Evolutionary conservation across 169 alveolate genomes (phyloP).

Genomic region (Hepatocystis sp.): DNA sequence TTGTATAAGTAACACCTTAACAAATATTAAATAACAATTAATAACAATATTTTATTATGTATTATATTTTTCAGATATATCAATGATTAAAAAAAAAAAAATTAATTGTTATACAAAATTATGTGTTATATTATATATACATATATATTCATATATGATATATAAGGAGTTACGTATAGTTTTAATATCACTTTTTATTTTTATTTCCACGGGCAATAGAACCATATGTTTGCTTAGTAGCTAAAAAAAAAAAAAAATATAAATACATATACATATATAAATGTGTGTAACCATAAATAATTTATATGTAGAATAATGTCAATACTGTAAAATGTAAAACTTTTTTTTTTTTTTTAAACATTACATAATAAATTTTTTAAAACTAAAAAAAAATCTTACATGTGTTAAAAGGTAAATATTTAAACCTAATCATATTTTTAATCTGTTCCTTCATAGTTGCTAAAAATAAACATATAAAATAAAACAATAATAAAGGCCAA

Average conservation of each 20-base stretch:
- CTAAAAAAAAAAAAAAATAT: slow-evolving; percentile 11
- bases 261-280: neutral
- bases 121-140: neutral
- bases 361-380: too few relatives aligned
- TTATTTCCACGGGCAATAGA: slow-evolving; percentile 63
- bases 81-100: slow-evolving; percentile 38
- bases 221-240: slow-evolving; percentile 75
- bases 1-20: slow-evolving; percentile 10
- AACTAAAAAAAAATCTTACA: too few relatives aligned
- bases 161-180: neutral
- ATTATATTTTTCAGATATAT: slow-evolving; percentile 1
- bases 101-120: neutral
- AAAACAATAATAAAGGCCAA: slow-evolving; percentile 93
- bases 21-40: slow-evolving; percentile 42
- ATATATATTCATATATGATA: neutral
- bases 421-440: slow-evolving; percentile 86
- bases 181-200: slow-evolving; percentile 11
- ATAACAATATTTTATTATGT: slow-evolving; percentile 6
- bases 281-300: neutral
- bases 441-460: slow-evolving; percentile 93
- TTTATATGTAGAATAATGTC: neutral
- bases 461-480: slow-evolving; percentile 88
- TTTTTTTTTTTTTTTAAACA: slow-evolving; percentile 1
- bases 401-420: slow-evolving; percentile 85
- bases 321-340: neutral